Base-by-base conservation (phyloP, 257 asterid species). In the Handroanthus guayacan region DNA sequence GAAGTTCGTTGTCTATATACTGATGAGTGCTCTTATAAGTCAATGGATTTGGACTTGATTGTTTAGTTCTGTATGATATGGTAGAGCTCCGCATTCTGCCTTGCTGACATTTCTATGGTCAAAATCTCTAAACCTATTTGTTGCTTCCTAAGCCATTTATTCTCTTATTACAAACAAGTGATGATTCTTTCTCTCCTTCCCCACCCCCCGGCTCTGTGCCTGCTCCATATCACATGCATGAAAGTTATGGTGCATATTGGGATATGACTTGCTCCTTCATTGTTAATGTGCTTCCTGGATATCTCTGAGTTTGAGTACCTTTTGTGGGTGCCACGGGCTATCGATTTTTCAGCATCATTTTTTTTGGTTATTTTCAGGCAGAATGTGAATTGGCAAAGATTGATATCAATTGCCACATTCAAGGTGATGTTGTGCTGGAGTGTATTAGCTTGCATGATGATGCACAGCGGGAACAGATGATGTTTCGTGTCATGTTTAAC, bases 361-460 rank as follows among this genome's bases (percentile, higher is more conserved):
- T 54, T 69, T 64, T 76, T 73, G 75, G 60, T 65, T 79, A 67
- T 72, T 83, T 85, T 69, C 94, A 94, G 98, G 93, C 80, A 78
- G 98, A 89, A 85, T 87, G 93, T 69, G 93, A 87, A 85, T 80
- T 94, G 78, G 88, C 84, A 39, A 94, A 94, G 90, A 87, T 94
- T 77, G 98, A 94, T 78, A 90, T 94, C 78, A 86, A 89, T 73
- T 94, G 97, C 87, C 87, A 79, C 82, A 79, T 90, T 77, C 98
- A 94, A 90, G 98, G 98, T 51, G 98, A 94, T 83, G 97, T 94
- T 82, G 97, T 94, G 50, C 83, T 92, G 86, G 98, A 94, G 84
- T 92, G 97, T 79, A 86, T 88, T 82, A 82, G 86, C 91, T 86
- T 94, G 88, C 76, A 85, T 71, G 92, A 87, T 78, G 97, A 92